Conservation (phyloP, 2,329 filamentous ascomycete species). For the Ophiostoma ulmi region DNA sequence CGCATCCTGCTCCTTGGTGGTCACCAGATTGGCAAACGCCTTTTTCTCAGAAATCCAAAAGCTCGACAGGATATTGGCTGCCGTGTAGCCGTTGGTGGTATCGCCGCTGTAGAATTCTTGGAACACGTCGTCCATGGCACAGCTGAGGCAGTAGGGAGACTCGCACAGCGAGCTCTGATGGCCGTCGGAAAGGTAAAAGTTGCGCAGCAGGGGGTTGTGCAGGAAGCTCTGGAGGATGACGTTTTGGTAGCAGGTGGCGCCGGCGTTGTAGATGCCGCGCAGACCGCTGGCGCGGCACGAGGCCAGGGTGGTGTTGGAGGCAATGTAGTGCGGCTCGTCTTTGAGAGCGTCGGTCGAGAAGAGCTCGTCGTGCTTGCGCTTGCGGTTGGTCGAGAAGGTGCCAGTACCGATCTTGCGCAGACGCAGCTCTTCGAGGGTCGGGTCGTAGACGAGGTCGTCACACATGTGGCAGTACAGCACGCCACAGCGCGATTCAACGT, state of each 20-base stretch:
- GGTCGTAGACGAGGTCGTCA: slow-evolving; percentile 77
- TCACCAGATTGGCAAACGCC: slow-evolving; percentile 69
- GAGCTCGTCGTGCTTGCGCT: slow-evolving; percentile 70
- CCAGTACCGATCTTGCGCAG: slow-evolving; percentile 64
- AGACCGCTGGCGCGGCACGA: slow-evolving; percentile 69
- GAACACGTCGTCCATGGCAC: slow-evolving; percentile 69
- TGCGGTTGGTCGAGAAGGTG: slow-evolving; percentile 61
- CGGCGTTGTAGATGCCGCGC: slow-evolving; percentile 91
- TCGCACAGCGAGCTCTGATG: slow-evolving; percentile 74
- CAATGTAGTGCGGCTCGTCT: slow-evolving; percentile 72
- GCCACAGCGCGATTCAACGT: slow-evolving; percentile 71
- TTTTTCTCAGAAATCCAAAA: slow-evolving; percentile 82
- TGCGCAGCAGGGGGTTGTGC: slow-evolving; percentile 85
- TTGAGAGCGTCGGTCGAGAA: slow-evolving; percentile 54
- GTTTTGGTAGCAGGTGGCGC: slow-evolving; percentile 98
- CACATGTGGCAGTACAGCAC: slow-evolving; percentile 76
- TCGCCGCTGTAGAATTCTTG: slow-evolving; percentile 67
- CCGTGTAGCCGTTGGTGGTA: slow-evolving; percentile 83
- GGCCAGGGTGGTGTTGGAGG: slow-evolving; percentile 69
- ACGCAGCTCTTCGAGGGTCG: slow-evolving; percentile 69
- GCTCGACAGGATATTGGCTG: slow-evolving; percentile 79
- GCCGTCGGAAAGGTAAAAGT: slow-evolving; percentile 87
- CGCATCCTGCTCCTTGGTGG: slow-evolving; percentile 92
- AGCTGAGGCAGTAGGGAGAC: slow-evolving; percentile 58
- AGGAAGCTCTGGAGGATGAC: slow-evolving; percentile 90